Conservation (phyloP, 2,329 filamentous ascomycete genomes). For the Chalaropsis ovoidea region DNA sequence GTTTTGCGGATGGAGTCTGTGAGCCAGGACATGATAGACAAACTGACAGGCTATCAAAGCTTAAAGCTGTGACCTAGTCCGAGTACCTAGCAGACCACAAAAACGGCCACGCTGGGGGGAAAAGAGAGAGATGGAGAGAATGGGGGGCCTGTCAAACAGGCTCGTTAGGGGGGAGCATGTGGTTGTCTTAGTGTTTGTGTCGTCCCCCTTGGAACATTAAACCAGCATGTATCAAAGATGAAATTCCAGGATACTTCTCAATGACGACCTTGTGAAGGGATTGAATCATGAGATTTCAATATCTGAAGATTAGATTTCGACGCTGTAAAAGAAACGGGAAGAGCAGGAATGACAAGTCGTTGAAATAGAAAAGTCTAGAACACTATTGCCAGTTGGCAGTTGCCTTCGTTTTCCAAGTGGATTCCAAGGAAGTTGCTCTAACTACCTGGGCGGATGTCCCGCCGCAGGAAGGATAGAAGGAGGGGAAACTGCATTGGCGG, state of each 20-base stretch:
- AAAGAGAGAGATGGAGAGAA: no score
- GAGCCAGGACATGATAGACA: not conserved
- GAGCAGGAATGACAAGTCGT: not conserved
- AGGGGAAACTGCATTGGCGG: not conserved
- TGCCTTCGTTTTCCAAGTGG: not conserved
- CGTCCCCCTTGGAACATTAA: no score
- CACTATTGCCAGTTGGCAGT: not conserved
- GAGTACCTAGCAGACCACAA: not conserved
- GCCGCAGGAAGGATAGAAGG: not conserved
- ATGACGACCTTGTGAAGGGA: not conserved
- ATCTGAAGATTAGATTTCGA: no score
- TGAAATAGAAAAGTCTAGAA: constrained; percentile 13
- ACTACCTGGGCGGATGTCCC: not conserved
- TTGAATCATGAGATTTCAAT: not conserved
- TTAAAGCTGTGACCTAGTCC: not conserved
- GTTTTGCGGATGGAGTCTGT: not conserved
- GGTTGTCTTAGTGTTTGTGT: no score
- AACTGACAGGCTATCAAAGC: not conserved
- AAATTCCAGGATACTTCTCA: no score
- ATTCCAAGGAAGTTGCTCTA: not conserved
- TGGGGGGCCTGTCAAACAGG: no score
- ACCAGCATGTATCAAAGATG: no score
- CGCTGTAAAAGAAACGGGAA: not conserved
- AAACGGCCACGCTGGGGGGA: not conserved
- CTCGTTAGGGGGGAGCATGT: no score